phyloP scores from a whole-genome alignment of 2,329 filamentous ascomycete species.

The Diaporthe vexans region DNA sequence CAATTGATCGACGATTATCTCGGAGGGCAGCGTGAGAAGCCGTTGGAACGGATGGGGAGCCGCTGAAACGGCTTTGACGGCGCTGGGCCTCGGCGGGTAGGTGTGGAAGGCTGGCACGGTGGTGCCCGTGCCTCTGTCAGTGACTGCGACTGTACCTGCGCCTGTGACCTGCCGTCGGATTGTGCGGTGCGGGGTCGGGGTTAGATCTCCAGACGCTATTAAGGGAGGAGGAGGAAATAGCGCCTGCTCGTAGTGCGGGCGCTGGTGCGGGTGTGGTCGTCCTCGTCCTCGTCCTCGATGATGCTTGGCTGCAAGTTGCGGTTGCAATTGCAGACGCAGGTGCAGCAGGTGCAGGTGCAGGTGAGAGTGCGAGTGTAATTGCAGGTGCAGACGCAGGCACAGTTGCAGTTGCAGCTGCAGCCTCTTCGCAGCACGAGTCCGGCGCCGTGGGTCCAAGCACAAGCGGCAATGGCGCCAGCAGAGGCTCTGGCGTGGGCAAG shows the following conservation, averaged over 20 bases:
- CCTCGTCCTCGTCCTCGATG: constrained; percentile 7
- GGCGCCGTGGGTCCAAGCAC: constrained; percentile 26
- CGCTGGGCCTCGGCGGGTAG: constrained; percentile 37
- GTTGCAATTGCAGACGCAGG: constrained; percentile 18
- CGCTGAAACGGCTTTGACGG: constrained; percentile 61
- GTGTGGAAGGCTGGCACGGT: constrained; percentile 12
- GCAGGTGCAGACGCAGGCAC: not conserved
- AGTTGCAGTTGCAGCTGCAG: constrained; percentile 12
- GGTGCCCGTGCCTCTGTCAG: not conserved
- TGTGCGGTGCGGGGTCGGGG: constrained; percentile 16
- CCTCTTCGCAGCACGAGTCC: constrained; percentile 25
- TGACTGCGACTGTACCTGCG: not conserved
- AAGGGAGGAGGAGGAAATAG: constrained; percentile 9
- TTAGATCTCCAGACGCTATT: not conserved
- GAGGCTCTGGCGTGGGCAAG: not conserved
- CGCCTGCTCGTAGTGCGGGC: constrained; percentile 10
- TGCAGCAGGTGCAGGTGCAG: constrained; percentile 6
- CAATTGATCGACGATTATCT: constrained; percentile 42
- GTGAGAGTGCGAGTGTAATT: not conserved
- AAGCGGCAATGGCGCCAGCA: constrained; percentile 6
- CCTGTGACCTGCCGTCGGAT: constrained; percentile 28
- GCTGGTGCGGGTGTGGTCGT: not conserved
- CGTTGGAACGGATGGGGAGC: constrained; percentile 60
- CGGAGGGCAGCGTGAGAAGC: constrained; percentile 58
- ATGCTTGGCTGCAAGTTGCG: constrained; percentile 15